Conservation (phyloP, 108 stramenopile species). For the Nitzschia inconspicua region DNA sequence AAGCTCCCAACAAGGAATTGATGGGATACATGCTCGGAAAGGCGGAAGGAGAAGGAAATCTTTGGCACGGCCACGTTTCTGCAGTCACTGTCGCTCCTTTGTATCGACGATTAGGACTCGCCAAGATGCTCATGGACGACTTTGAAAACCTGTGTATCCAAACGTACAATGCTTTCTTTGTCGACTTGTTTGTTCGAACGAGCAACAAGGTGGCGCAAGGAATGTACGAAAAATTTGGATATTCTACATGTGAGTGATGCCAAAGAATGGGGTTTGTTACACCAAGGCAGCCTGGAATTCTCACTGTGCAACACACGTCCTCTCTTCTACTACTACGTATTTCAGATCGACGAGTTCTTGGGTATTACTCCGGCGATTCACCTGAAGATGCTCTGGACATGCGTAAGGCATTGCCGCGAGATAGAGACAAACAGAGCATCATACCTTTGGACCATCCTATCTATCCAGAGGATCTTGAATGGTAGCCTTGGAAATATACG, state of each 20-base stretch:
- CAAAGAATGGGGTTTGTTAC: neutral
- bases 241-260: constrained; percentile 42
- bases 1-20: constrained; percentile 61
- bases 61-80: constrained; percentile 99
- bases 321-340: too few relatives aligned
- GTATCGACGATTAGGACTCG: constrained; percentile 88
- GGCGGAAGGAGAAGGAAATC: constrained; percentile 87
- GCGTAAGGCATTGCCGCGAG: constrained; percentile 82
- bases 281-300: too few relatives aligned
- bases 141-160: constrained; percentile 81
- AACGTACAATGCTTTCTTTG: constrained; percentile 92
- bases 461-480: constrained; percentile 90
- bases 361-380: constrained; percentile 84
- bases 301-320: too few relatives aligned
- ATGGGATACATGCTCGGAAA: constrained; percentile 91
- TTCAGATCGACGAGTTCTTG: constrained; percentile 82
- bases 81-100: constrained; percentile 95
- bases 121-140: constrained; percentile 91
- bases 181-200: constrained; percentile 96
- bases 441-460: constrained; percentile 87
- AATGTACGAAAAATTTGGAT: constrained; percentile 97
- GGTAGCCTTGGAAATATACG: too few relatives aligned
- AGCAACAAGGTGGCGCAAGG: constrained; percentile 92
- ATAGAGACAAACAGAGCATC: constrained; percentile 75
- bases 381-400: constrained; percentile 95